phyloP scores from a whole-genome alignment of 495 filamentous ascomycete genomes.

The Hypoxylon cercidicola region DNA sequence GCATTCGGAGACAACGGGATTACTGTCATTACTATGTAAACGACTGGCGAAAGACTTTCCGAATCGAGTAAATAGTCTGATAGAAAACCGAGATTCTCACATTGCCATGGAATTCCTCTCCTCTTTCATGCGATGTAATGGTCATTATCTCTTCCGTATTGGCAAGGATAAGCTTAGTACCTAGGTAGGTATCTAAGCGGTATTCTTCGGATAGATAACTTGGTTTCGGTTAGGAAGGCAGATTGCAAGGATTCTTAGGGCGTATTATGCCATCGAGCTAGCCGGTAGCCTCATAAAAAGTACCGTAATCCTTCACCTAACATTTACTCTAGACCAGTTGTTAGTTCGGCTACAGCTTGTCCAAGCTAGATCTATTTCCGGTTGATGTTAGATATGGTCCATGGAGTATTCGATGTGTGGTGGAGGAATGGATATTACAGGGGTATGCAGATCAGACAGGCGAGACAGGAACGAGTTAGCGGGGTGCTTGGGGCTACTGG shows the following conservation, averaged over 20 bases:
- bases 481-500: slow-evolving; percentile 19
- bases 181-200: slow-evolving; percentile 8
- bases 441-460: slow-evolving; percentile 41
- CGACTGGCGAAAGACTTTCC: slow-evolving; percentile 11
- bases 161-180: slow-evolving; percentile 36
- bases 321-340: background rate
- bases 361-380: slow-evolving; percentile 25
- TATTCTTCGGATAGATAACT: slow-evolving; percentile 28
- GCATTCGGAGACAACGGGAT: slow-evolving; percentile 18
- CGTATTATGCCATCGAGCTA: background rate
- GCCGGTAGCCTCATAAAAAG: slow-evolving; percentile 22
- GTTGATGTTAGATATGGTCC: slow-evolving; percentile 1
- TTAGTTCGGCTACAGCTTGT: slow-evolving; percentile 10
- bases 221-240: slow-evolving; percentile 10
- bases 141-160: slow-evolving; percentile 3
- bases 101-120: slow-evolving; percentile 14
- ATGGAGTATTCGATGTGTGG: background rate
- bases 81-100: slow-evolving; percentile 10
- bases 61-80: slow-evolving; percentile 14
- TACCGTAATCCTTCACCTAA: slow-evolving; percentile 11
- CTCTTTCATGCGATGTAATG: slow-evolving; percentile 22
- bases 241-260: background rate
- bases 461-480: slow-evolving; percentile 1
- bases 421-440: slow-evolving; percentile 41
- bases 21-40: background rate